Evolutionary conservation across 805 yeast genomes (phyloP).

Genomic region (Alloascoidea hylecoeti): DNA sequence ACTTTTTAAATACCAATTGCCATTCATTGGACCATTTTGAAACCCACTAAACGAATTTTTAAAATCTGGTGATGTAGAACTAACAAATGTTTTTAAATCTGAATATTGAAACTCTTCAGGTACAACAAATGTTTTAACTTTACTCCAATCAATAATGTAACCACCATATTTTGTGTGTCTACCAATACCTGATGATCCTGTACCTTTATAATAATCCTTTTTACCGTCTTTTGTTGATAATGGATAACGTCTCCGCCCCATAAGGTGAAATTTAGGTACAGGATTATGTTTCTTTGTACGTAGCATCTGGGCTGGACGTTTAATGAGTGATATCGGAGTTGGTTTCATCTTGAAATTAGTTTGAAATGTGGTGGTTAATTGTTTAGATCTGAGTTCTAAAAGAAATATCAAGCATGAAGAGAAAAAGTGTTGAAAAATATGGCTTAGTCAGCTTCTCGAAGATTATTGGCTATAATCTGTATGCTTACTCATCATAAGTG

Average conservation of each 20-base stretch:
- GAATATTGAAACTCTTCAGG: slow-evolving; percentile 32
- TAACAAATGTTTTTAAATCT: slow-evolving; percentile 52
- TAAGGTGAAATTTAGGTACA: too few species aligned
- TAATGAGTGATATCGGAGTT: too few species aligned
- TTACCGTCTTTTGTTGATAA: slow-evolving; percentile 90
- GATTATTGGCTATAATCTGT: too few species aligned
- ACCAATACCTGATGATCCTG: slow-evolving; percentile 91
- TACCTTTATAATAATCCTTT: slow-evolving; percentile 90
- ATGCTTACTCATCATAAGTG: too few species aligned
- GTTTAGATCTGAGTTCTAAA: too few species aligned
- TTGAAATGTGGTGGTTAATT: too few species aligned
- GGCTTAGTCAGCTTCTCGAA: too few species aligned
- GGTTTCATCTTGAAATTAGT: too few species aligned
- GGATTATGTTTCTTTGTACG: too few species aligned
- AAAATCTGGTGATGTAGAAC: slow-evolving; percentile 58
- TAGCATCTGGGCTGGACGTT: too few species aligned
- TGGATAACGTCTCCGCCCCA: slow-evolving; percentile 30
- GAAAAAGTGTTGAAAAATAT: too few species aligned
- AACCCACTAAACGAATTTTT: slow-evolving; percentile 59
- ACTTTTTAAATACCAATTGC: slow-evolving; percentile 57
- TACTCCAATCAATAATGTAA: slow-evolving; percentile 67
- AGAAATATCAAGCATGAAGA: too few species aligned
- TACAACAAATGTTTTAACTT: slow-evolving; percentile 82
- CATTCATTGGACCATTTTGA: slow-evolving; percentile 56
- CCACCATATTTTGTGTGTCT: slow-evolving; percentile 57